phyloP scores from a whole-genome alignment of 2,329 filamentous ascomycete genomes.

The Harringtonia aguacate region DNA sequence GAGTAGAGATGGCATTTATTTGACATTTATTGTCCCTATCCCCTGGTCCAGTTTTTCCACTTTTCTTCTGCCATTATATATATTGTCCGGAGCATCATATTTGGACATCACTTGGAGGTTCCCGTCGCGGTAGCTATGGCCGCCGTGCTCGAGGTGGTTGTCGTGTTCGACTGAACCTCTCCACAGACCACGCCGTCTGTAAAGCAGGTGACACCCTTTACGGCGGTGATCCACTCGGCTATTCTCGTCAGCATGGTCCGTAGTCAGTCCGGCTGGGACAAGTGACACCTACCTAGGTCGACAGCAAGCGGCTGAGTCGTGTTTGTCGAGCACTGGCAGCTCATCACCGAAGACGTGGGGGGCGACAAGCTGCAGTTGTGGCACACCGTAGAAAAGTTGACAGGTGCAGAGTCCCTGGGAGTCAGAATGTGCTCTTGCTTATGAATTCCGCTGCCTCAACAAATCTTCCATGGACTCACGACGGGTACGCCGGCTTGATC shows the following conservation, averaged over 20 bases:
- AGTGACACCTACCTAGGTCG: slow-evolving; percentile 1
- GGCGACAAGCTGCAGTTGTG: not conserved
- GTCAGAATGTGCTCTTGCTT: no score
- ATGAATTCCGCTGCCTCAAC: no score
- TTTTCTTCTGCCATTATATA: no score
- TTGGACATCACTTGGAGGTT: no score
- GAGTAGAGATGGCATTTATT: no score
- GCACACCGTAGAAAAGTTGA: slow-evolving; percentile 5
- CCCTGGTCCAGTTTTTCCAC: no score
- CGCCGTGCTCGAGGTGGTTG: no score
- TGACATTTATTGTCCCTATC: no score
- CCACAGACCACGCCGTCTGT: slow-evolving; percentile 6
- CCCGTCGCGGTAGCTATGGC: no score
- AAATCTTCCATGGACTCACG: not conserved
- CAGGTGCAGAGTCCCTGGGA: slow-evolving; percentile 3
- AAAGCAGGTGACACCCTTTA: slow-evolving; percentile 6
- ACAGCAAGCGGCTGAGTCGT: not conserved
- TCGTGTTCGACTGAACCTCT: not conserved
- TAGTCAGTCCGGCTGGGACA: no score
- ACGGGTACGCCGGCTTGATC: slow-evolving; percentile 5
- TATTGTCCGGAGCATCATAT: no score
- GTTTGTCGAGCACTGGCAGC: slow-evolving; percentile 6
- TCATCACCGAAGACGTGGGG: not conserved
- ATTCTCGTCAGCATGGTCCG: no score
- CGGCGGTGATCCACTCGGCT: slow-evolving; percentile 3